phyloP scores from a whole-genome alignment of 345 rosid genomes.

The Eucalyptus virginea region DNA sequence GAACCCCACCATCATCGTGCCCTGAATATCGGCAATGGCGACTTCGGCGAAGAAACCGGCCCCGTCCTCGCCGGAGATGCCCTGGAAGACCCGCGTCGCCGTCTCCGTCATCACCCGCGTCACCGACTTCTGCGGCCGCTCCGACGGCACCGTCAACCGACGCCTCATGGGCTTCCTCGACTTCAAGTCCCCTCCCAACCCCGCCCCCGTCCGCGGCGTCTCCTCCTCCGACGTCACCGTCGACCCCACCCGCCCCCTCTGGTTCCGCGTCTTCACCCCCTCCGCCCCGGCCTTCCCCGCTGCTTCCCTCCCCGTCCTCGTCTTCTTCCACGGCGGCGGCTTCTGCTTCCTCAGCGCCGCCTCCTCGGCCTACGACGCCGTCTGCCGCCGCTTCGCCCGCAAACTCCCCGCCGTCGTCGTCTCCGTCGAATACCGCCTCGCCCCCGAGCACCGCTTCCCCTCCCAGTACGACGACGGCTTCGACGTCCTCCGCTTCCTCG shows the following conservation, averaged over 20 bases:
- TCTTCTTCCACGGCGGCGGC: slow-evolving; percentile 90
- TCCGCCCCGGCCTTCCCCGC: slow-evolving; percentile 9
- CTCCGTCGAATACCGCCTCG: slow-evolving; percentile 71
- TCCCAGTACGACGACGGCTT: slow-evolving; percentile 71
- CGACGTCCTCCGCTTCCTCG: slow-evolving; percentile 46
- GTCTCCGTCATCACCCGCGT: slow-evolving; percentile 20
- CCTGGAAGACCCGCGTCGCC: slow-evolving; percentile 46
- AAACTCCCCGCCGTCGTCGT: slow-evolving; percentile 39
- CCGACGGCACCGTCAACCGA: slow-evolving; percentile 59
- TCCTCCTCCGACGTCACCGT: slow-evolving; percentile 44
- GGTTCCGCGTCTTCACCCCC: slow-evolving; percentile 67
- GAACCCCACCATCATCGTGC: neutral
- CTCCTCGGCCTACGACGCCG: slow-evolving; percentile 29
- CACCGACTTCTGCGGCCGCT: slow-evolving; percentile 22
- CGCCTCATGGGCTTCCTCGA: slow-evolving; percentile 43
- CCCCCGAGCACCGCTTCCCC: slow-evolving; percentile 70
- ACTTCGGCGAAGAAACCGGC: neutral
- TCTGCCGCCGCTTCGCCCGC: slow-evolving; percentile 54
- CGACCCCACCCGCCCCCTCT: slow-evolving; percentile 50
- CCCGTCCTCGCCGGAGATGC: slow-evolving; percentile 19
- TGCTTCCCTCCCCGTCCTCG: slow-evolving; percentile 34
- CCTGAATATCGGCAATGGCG: neutral
- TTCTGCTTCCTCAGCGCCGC: slow-evolving; percentile 56
- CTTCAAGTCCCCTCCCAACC: slow-evolving; percentile 24
- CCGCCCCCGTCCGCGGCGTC: slow-evolving; percentile 32